Conservation (phyloP, 371 early-diverging fungal species). For the Synchytrium microbalum region DNA sequence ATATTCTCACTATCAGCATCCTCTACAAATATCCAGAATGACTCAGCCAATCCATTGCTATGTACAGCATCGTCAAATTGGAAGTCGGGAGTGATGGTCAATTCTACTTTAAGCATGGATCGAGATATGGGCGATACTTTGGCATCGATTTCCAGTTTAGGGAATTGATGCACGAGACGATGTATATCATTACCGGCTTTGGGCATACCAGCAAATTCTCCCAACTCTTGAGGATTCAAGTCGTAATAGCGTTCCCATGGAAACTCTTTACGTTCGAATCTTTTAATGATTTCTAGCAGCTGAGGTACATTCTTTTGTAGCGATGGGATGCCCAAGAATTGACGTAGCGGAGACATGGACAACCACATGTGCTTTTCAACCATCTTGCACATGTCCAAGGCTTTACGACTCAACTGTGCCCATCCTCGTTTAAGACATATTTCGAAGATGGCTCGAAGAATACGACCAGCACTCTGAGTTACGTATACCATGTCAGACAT, state of each 20-base stretch:
- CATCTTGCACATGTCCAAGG: conserved; percentile 87
- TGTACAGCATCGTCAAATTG: conserved; percentile 77
- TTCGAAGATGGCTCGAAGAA: conserved; percentile 94
- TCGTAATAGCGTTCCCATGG: conserved; percentile 92
- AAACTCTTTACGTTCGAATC: conserved; percentile 88
- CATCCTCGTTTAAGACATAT: conserved; percentile 91
- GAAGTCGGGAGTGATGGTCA: conserved; percentile 89
- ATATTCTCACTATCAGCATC: conserved; percentile 88
- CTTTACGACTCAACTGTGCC: conserved; percentile 79
- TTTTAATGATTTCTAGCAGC: conserved; percentile 63
- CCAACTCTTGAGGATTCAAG: conserved; percentile 81
- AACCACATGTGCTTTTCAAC: conserved; percentile 88
- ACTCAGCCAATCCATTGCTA: conserved; percentile 68
- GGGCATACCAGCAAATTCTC: conserved; percentile 81
- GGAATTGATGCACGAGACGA: conserved; percentile 84
- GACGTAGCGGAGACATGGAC: conserved; percentile 89
- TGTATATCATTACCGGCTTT: conserved; percentile 83
- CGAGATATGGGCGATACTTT: conserved; percentile 91
- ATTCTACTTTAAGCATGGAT: conserved; percentile 76
- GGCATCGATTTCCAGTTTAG: conserved; percentile 78
- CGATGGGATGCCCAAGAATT: conserved; percentile 72
- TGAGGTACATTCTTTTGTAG: background rate
- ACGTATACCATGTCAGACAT: conserved; percentile 94
- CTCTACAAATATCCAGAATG: conserved; percentile 90
- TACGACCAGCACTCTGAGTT: conserved; percentile 89